A percentile compares a stretch with the other conserved stretches of the same genome.
These are phyloP conservation scores for Sindora glabra DNA, from an alignment of 306 rosid species.

Conservation along the genomic window DNA sequence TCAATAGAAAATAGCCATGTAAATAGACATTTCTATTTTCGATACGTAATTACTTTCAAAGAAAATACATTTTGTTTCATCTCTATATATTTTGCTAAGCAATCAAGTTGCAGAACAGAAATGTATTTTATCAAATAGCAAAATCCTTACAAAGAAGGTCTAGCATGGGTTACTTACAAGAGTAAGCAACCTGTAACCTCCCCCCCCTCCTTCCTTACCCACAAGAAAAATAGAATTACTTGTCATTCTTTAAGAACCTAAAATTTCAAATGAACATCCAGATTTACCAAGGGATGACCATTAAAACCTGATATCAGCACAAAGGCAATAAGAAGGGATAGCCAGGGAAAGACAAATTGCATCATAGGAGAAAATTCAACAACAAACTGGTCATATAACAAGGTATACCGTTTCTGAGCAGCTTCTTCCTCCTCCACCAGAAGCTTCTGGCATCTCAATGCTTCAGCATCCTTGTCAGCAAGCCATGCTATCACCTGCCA, in stretches of 20 bases:
- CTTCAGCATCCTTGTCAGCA: constrained; percentile 79
- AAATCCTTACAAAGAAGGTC: not conserved
- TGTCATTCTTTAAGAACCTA: not conserved
- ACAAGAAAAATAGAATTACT: no score
- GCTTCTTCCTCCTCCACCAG: constrained; percentile 90
- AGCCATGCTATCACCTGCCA: constrained; percentile 71
- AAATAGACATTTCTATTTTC: not conserved
- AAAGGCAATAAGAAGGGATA: not conserved
- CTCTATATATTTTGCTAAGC: constrained; percentile 3
- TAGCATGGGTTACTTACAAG: not conserved
- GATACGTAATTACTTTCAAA: not conserved
- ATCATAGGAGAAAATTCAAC: not conserved
- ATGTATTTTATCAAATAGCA: not conserved
- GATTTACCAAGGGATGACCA: not conserved
- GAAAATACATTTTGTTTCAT: not conserved
- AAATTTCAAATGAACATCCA: not conserved
- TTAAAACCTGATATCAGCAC: not conserved
- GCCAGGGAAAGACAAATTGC: not conserved
- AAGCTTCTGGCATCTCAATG: constrained; percentile 68
- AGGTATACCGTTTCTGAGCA: constrained; percentile 64
- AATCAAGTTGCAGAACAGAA: not conserved
- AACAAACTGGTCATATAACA: not conserved
- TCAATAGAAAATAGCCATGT: constrained; percentile 7
- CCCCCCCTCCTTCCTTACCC: not conserved
- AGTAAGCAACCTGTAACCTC: not conserved